Evolutionary conservation across 257 asterid species (phyloP), one percentile per base, ranked within the genome.

Genomic region (Apocynum venetum): DNA sequence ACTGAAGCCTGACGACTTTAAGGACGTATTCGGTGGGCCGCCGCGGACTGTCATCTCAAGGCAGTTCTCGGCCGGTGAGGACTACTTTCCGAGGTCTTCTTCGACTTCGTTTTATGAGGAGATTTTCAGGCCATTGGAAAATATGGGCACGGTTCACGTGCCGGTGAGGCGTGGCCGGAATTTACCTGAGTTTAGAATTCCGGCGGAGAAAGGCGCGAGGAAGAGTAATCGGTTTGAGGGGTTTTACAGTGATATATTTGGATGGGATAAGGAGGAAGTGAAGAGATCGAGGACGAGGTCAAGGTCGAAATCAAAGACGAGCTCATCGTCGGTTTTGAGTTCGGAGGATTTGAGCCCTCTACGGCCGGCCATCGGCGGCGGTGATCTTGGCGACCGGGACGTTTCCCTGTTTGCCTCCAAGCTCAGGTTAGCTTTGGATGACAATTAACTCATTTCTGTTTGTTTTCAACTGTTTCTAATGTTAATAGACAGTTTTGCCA

Each of bases 11-110:
- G 91, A 88, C 12, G 95, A 92, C 83, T 92, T 89, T 75, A 83
- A 83, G 79, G 97, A 92, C 81, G 94, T 93, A 40, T 93, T 93
- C 52, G 97, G 97, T 15, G 97, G 97, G 2, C 97, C 97, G 25
- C 97, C 97, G 17, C 82, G 88, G 4, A 87, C 89, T 6, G 79
- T 89, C 41, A 88, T 86, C 77, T 83, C 88, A 46, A 88, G 89
- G 77, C 87, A 84, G 46, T 86, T 84, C 83, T 77, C 89, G 1
- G 2, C 72, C 64, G 48, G 78, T 5, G n/a, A 17, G 2, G 43
- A 75, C 47, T 81, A 74, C 56, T 76, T 44, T 65, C 83, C 83
- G 4, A 56, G 86, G 49, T 56, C 86, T 43, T 84, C 90, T 75
- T 79, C 80, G 48, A 55, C 72, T 57, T 82, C 77, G 75, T 80